Percentiles rank a stretch among this genome's conserved stretches.
Conservation (phyloP, 2,329 filamentous ascomycete genomes). For the Phialophora tarda region DNA sequence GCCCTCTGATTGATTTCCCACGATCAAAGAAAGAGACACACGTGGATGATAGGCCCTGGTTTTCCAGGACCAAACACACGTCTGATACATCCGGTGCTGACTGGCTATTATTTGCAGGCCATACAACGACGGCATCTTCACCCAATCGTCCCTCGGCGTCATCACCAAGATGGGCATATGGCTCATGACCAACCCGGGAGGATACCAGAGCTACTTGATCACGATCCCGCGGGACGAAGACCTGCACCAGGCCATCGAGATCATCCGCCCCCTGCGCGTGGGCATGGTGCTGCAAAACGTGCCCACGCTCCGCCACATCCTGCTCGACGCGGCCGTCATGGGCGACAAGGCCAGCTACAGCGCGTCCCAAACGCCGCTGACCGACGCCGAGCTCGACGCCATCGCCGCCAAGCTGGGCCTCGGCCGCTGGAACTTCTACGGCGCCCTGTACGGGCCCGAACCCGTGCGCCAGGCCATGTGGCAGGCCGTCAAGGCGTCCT, state of each 20-base stretch:
- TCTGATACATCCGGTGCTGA: too few relatives aligned
- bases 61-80: too few relatives aligned
- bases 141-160: conserved; percentile 55
- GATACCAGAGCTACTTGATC: conserved; percentile 52
- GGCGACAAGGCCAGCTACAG: conserved; percentile 35
- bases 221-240: conserved; percentile 58
- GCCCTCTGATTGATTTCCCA: too few relatives aligned
- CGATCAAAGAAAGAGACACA: too few relatives aligned
- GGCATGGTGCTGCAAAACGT: conserved; percentile 57
- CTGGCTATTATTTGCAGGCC: background rate
- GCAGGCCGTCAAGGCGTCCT: conserved; percentile 52
- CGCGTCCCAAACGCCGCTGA: conserved; percentile 44
- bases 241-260: conserved; percentile 50
- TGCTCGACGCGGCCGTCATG: conserved; percentile 54
- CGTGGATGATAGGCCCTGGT: too few relatives aligned
- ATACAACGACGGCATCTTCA: conserved; percentile 52
- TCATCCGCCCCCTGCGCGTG: conserved; percentile 46
- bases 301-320: conserved; percentile 53
- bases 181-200: conserved; percentile 56
- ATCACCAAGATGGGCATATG: conserved; percentile 9
- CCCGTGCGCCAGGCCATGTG: conserved; percentile 44
- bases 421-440: conserved; percentile 60
- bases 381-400: conserved; percentile 49
- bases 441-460: conserved; percentile 51
- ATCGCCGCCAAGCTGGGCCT: conserved; percentile 51